Base-by-base conservation (phyloP, 805 yeast genomes). In the Saccharomycopsis sp. region DNA sequence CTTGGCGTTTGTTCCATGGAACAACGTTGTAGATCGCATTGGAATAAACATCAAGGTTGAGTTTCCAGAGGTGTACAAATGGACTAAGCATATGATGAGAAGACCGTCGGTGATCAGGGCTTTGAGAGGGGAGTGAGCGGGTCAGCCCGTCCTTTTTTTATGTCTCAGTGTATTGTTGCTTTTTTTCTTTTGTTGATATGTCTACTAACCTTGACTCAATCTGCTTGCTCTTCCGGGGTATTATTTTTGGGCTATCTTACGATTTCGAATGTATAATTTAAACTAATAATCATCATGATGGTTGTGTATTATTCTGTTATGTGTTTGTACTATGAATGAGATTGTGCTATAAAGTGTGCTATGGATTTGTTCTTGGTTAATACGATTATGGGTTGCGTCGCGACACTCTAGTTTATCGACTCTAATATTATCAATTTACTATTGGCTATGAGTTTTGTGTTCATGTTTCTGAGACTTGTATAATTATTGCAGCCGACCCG, bases 1-100 rank as follows among this genome's bases (percentile, higher is more conserved):
- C 71, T 76, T 91, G 67, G 82, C 92, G 21, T 91, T 91, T 73
- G 96, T 91, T 29, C 96, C 98, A 15, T 91, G 98, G 98, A 91
- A 91, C 71, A 91, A 91, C 67, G 97, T 91, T 16, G 96, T 91
- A 56, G 96, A 89, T 69, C 78, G 96, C 66, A 87, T 91, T 56
- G 97, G 97, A 5, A 89, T 91, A 62, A 89, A 88, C 66, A 80
- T 91, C 66, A 86, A 87, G 69, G 79, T 81, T 34, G 97, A 91
- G 70, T 91, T 87, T 68, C 97, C 97, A 1, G 97, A 91, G 73
- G 97, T 91, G 52, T 91, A 89, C 75, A 89, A 89, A 70, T 91
- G 97, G 97, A 91, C 97, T 9, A 86, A 87, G 69, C 85, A 84
- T 66, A 89, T 91, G 96, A 88, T 91, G 96, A 82, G 92, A 71